phyloP scores from a whole-genome alignment of 768 basidiomycete species.

The Tylopilus rubrobrunneus region DNA sequence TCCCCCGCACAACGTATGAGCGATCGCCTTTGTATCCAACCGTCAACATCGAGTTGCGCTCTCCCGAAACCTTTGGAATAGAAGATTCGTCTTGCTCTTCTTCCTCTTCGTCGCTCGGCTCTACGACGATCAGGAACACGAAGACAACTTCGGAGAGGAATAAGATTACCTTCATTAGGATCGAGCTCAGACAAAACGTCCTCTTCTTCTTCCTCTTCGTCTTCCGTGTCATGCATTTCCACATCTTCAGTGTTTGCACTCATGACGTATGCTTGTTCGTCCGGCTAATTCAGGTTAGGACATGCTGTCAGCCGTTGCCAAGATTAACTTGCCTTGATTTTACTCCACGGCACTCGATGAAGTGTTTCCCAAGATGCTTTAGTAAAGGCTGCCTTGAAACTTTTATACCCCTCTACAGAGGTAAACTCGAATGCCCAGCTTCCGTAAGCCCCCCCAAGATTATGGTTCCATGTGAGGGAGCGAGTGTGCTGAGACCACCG shows the following conservation, averaged over 20 bases:
- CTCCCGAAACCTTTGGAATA: conserved; percentile 45
- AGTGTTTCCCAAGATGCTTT: conserved; percentile 77
- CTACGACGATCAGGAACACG: conserved; percentile 35
- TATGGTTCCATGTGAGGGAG: conserved; percentile 89
- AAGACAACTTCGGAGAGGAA: not conserved
- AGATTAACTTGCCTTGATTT: conserved; percentile 59
- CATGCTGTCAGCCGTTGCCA: not conserved
- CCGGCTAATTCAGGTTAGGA: conserved; percentile 41
- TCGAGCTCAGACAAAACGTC: conserved; percentile 69
- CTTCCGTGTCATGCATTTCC: conserved; percentile 77
- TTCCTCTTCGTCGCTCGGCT: conserved; percentile 39
- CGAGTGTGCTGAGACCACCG: conserved; percentile 55
- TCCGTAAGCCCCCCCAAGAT: conserved; percentile 49
- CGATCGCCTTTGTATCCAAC: conserved; percentile 95
- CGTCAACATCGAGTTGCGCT: conserved; percentile 83
- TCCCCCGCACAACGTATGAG: conserved; percentile 89
- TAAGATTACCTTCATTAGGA: conserved; percentile 51
- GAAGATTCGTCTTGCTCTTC: conserved; percentile 35
- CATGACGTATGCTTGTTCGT: conserved; percentile 85
- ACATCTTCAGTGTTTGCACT: conserved; percentile 77
- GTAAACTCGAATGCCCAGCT: conserved; percentile 84
- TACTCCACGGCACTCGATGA: conserved; percentile 70
- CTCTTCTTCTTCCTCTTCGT: conserved; percentile 78
- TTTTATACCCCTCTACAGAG: conserved; percentile 49
- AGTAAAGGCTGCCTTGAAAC: conserved; percentile 61